Base-by-base conservation (phyloP, 306 rosid genomes). In the Fragaria ananassa region DNA sequence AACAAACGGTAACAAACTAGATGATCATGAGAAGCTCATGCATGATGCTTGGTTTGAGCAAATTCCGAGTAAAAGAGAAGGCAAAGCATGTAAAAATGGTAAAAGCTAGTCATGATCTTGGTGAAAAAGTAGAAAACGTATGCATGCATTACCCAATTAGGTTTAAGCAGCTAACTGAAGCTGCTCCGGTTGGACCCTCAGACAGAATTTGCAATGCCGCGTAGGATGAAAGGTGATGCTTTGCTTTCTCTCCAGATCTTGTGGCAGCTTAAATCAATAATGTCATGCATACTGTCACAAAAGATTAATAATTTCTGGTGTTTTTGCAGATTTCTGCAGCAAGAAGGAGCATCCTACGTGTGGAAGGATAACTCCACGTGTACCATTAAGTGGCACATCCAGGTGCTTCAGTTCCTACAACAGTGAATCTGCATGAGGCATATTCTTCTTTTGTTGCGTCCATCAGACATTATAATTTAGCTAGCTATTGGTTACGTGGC, bases 81-180 rank as follows among this genome's bases (percentile, higher is more conserved):
- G 34, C 18, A 46, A 31, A 72, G 41, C 27, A 2, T 31, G 6
- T 8, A 14, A 71, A 71, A 64, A n/a, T 29, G 34, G 50, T 7
- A 31, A 6, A 1, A 12, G 0, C 21, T 15, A 4, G 8, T 23
- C 6, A 6, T 8, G 10, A 10, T 34, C 42, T 60, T 2, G 65
- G 65, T 60, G 34, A 60, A 53, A 53, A 71, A 13, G 25, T 45
- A 58, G 71, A 27, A 27, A 70, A 41, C 56, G 75, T 81, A 41
- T 21, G 66, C 53, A 71, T 71, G 66, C 37, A 11, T 11, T 11
- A 54, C 29, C 67, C 53, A 73, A 21, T 66, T 14, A n/a, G 47
- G 69, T 44, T 46, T 23, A 61, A 56, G 14, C 12, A 70, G 75
- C 50, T 68, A 27, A 18, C 34, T 61, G 76, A 39, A 61, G 76